phyloP scores from a whole-genome alignment of 2,329 filamentous ascomycete species.

The Botrytis medusae region DNA sequence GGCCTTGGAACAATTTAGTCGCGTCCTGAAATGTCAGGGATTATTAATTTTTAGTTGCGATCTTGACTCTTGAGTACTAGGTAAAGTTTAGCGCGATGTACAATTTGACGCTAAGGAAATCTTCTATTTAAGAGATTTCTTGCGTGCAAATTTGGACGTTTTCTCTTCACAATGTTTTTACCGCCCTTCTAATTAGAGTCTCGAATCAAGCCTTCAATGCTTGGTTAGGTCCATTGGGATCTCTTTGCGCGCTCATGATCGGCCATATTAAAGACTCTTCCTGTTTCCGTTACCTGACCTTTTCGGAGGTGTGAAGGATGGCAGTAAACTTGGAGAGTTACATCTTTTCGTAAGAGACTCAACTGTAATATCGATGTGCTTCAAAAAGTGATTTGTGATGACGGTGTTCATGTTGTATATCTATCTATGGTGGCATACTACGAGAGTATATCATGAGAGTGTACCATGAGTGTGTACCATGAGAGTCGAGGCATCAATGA shows the following conservation, averaged over 20 bases:
- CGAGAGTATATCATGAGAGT: not conserved
- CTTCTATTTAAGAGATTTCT: conserved; percentile 23
- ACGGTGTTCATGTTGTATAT: not conserved
- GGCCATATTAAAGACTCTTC: conserved; percentile 82
- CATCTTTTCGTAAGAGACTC: conserved; percentile 36
- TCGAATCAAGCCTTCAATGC: conserved; percentile 92
- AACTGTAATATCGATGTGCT: not conserved
- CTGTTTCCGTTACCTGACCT: conserved; percentile 68
- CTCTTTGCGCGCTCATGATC: conserved; percentile 96
- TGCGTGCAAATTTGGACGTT: conserved; percentile 10
- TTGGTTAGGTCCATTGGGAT: conserved; percentile 81
- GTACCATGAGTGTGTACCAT: no score
- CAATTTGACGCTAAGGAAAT: conserved; percentile 17
- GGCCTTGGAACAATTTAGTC: not conserved
- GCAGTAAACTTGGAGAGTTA: conserved; percentile 53
- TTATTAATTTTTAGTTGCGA: not conserved
- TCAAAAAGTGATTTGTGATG: not conserved
- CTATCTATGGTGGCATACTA: not conserved
- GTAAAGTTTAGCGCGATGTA: conserved; percentile 12
- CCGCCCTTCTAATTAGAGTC: conserved; percentile 98
- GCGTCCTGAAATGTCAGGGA: conserved; percentile 12
- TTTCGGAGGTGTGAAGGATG: conserved; percentile 49
- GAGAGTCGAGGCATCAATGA: not conserved
- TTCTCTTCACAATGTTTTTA: conserved; percentile 58
- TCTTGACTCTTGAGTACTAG: not conserved